phyloP scores from a whole-genome alignment of 2,329 filamentous ascomycete genomes.

The Colletotrichum magnum region DNA sequence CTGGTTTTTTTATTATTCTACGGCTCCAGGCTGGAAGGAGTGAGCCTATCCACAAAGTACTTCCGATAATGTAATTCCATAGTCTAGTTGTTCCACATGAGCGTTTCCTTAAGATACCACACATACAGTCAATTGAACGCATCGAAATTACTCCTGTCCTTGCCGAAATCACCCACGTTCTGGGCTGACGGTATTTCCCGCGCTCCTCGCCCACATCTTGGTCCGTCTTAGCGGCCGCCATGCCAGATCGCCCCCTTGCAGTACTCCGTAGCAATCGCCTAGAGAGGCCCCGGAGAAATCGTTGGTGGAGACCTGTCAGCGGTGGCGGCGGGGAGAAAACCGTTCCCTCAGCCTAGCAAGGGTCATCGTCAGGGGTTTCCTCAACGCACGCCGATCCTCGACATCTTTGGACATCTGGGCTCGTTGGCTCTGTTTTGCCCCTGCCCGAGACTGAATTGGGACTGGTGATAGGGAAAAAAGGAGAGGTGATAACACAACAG shows the following conservation, averaged over 20 bases:
- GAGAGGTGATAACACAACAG: too few species aligned
- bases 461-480: background rate
- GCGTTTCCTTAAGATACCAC: constrained; percentile 20
- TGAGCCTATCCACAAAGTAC: constrained; percentile 7
- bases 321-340: constrained; percentile 13
- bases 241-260: constrained; percentile 5
- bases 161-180: constrained; percentile 2
- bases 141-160: background rate
- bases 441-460: background rate
- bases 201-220: background rate
- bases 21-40: constrained; percentile 17
- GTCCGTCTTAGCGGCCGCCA: background rate
- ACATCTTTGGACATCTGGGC: background rate
- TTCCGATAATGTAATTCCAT: constrained; percentile 20
- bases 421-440: constrained; percentile 4
- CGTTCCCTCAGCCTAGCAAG: constrained; percentile 21
- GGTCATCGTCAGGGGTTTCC: constrained; percentile 6
- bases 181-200: background rate
- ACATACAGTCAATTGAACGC: background rate
- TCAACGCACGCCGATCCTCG: constrained; percentile 22
- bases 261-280: background rate
- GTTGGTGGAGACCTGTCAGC: background rate
- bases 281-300: constrained; percentile 8
- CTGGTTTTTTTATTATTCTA: background rate
- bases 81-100: constrained; percentile 5